Base-by-base conservation (phyloP, 2,329 filamentous ascomycete species). In the Trichoderma lentiforme region DNA sequence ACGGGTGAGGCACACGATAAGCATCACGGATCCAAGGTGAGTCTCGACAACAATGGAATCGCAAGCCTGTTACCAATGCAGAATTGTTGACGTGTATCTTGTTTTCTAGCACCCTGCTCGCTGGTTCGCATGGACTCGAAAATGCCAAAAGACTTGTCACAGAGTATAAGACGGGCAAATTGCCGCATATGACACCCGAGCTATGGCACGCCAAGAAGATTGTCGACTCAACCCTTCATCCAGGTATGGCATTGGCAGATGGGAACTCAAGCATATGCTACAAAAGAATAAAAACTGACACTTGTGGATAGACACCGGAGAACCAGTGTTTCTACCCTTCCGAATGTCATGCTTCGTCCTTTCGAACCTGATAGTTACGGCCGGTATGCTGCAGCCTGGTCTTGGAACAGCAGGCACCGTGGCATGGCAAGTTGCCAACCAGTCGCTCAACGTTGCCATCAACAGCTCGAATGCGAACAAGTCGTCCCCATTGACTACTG, bases 391-490 rank as follows among this genome's bases (percentile, higher is more conserved):
- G 71, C 96, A 95, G 68, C 96, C 96, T 3, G 93, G 93, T 11
- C 88, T 98, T 28, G 85, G 88, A 77, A 97, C 92, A 58, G 88
- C 88, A 56, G 96, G 95, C 67, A 98, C 94, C 6, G 86, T 98
- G 47, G 91, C 92, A 75, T 99, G 96, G 96, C 96, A 99, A 84
- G 90, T 98, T 72, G 90, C 93, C 76, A 99, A 99, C 83, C 96
- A 99, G 85, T 98, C 95, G 14, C 91, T 99, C 77, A 99, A 99
- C 81, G 96, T 99, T 32, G 95, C 94, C 76, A 95, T 99, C 87
- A 99, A 99, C 87, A 94, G 90, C 81, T 93, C 95, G 79, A 99
- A 99, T 82, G 94, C 95, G 74, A 99, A 99, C 88, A 99, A 99
- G 83, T 97, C 94, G 51, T 95, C 94, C 3, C 94, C 95, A 1